Evolutionary conservation across 2,329 filamentous ascomycete genomes (phyloP).

Genomic region (Hypoxylon sp.): DNA sequence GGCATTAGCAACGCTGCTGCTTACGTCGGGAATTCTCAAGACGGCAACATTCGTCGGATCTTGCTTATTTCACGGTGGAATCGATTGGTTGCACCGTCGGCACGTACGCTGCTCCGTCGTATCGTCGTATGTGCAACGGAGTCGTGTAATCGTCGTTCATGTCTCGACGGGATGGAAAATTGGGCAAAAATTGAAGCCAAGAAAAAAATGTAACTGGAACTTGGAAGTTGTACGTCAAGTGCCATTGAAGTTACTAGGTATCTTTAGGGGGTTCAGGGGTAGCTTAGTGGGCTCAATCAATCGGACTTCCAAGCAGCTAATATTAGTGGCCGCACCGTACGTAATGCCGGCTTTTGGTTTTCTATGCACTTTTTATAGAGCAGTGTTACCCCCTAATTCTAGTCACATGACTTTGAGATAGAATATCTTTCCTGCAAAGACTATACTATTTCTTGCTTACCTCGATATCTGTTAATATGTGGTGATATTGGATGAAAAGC

Average conservation of each 20-base stretch:
- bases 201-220: slow-evolving; percentile 27
- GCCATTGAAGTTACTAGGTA: slow-evolving; percentile 25
- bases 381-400: background rate
- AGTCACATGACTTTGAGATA: slow-evolving; percentile 1
- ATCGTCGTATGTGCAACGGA: slow-evolving; percentile 1
- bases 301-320: slow-evolving; percentile 25
- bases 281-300: slow-evolving; percentile 20
- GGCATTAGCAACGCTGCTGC: slow-evolving; percentile 48
- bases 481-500: too few species aligned
- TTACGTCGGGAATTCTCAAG: slow-evolving; percentile 1
- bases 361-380: slow-evolving; percentile 6
- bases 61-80: slow-evolving; percentile 5
- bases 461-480: background rate
- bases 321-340: slow-evolving; percentile 31
- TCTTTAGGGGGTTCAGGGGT: slow-evolving; percentile 40
- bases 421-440: background rate
- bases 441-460: background rate
- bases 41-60: slow-evolving; percentile 34
- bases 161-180: slow-evolving; percentile 12
- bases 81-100: slow-evolving; percentile 9
- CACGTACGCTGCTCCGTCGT: slow-evolving; percentile 16
- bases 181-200: slow-evolving; percentile 25
- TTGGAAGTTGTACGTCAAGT: slow-evolving; percentile 21
- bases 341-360: slow-evolving; percentile 25
- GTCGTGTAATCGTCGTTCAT: slow-evolving; percentile 23